Evolutionary conservation across 73 alveolate species (phyloP), one percentile per base, ranked within the genome.

Genomic region (Effrenium voratum): DNA sequence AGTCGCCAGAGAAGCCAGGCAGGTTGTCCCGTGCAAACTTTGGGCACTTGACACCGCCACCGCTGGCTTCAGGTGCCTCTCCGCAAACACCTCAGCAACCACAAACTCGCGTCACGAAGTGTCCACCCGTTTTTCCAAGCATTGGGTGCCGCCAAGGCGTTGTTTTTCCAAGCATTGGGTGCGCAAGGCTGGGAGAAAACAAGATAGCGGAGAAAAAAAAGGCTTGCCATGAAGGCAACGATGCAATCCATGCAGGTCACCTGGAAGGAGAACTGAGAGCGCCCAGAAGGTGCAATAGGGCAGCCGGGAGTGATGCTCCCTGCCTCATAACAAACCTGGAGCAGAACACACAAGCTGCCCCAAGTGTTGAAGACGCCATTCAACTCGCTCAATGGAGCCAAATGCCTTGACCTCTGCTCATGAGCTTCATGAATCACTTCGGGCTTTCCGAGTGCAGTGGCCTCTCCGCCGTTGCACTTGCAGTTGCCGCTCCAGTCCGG

Each of bases 1-100:
- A 87, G 38, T 87, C 95, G 32, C 95, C 95, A 28, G 95, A 87
- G 36, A 43, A 87, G 70, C 95, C 95, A 60, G 95, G 95, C 47
- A 87, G 41, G 50, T 63, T 87, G 46, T 87, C 95, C 3, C 84
- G 82, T 15, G 95, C 95, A 63, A 87, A 87, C 84, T 66, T 87
- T 15, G 95, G 95, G 52, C 95, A 87, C 68, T 87, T 87, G 49
- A 87, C 84, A 70, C 30, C 43, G 95, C 95, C 86, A 28, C 41
- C 28, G 72, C 85, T 72, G 68, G 49, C 50, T 1, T 44, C n/a
- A 5, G 95, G 55, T 44, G 68, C 59, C 38, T 49, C 41, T 38
- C 80, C 95, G 43, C 95, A 87, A 47, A 87, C n/a, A 28, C 94
- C 94, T 85, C 43, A 30, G 57, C 15, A 19, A 36, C 86, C 52